Evolutionary conservation across 805 yeast species (phyloP).

Genomic region (Candida ponderosae): DNA sequence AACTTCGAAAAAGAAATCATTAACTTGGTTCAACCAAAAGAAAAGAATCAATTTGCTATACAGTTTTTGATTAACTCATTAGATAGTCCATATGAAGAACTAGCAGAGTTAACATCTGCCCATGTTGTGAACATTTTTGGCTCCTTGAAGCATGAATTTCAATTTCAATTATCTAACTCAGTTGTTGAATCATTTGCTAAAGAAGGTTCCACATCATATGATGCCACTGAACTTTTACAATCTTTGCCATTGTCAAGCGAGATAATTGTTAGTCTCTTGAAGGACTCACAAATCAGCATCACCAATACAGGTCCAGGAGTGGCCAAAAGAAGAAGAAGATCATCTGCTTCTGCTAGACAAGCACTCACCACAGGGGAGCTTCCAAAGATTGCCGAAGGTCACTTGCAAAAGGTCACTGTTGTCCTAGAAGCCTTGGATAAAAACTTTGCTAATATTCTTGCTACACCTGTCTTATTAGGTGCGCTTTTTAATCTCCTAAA

Average conservation of each 20-base stretch:
- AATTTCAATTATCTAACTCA: constrained; percentile 48
- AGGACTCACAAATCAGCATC: constrained; percentile 48
- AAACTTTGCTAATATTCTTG: constrained; percentile 19
- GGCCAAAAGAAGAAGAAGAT: constrained; percentile 77
- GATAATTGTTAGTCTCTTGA: constrained; percentile 51
- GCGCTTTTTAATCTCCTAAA: constrained; percentile 55
- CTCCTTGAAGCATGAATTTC: constrained; percentile 47
- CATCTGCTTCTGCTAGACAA: constrained; percentile 69
- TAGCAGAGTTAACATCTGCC: constrained; percentile 40
- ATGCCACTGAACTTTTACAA: constrained; percentile 46
- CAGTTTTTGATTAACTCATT: constrained; percentile 53
- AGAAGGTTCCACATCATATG: constrained; percentile 35
- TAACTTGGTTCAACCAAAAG: constrained; percentile 53
- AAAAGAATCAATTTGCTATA: constrained; percentile 47
- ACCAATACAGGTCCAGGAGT: constrained; percentile 31
- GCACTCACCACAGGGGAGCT: constrained; percentile 66
- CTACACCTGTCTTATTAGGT: constrained; percentile 38
- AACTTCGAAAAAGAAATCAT: constrained; percentile 53
- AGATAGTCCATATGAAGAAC: constrained; percentile 31
- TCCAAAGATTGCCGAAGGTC: constrained; percentile 66
- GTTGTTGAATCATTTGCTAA: constrained; percentile 49
- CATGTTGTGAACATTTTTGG: constrained; percentile 51
- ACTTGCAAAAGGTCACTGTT: constrained; percentile 69
- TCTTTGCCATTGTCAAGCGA: constrained; percentile 45
- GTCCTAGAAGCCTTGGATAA: constrained; percentile 74